Evolutionary conservation across 495 filamentous ascomycete genomes (phyloP).

Genomic region (Bacidia gigantensis): DNA sequence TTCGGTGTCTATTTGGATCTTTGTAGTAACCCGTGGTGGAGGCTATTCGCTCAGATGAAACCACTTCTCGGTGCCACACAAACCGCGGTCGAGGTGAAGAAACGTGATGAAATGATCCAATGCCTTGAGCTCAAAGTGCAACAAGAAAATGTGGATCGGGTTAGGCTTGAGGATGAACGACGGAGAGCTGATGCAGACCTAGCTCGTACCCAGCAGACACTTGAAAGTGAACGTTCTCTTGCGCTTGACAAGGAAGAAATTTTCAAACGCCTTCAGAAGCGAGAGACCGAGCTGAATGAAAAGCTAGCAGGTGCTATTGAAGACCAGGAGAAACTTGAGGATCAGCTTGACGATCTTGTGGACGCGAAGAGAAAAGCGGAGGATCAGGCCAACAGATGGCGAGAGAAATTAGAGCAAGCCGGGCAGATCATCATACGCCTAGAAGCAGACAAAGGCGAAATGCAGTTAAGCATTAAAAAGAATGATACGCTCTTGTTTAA

Average conservation of each 20-base stretch:
- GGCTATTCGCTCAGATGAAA: conserved; percentile 87
- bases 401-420: conserved; percentile 79
- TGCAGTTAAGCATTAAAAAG: conserved; percentile 50
- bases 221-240: conserved; percentile 88
- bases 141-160: conserved; percentile 56
- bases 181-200: conserved; percentile 77
- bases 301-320: conserved; percentile 87
- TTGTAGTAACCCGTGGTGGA: conserved; percentile 91
- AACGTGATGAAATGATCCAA: conserved; percentile 82
- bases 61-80: conserved; percentile 84
- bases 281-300: conserved; percentile 74
- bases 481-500: conserved; percentile 55
- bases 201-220: conserved; percentile 73
- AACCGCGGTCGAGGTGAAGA: conserved; percentile 82
- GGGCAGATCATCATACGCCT: conserved; percentile 71
- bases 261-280: conserved; percentile 80
- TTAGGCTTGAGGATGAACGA: conserved; percentile 81
- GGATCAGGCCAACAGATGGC: conserved; percentile 64
- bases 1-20: conserved; percentile 80
- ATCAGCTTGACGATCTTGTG: conserved; percentile 80
- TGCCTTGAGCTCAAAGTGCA: conserved; percentile 73
- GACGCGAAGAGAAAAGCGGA: conserved; percentile 82
- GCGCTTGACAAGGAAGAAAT: conserved; percentile 98
- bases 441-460: conserved; percentile 68
- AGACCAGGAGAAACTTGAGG: conserved; percentile 87